Evolutionary conservation across 139 green algal genomes (phyloP).

Genomic region (Monoraphidium neglectum): DNA sequence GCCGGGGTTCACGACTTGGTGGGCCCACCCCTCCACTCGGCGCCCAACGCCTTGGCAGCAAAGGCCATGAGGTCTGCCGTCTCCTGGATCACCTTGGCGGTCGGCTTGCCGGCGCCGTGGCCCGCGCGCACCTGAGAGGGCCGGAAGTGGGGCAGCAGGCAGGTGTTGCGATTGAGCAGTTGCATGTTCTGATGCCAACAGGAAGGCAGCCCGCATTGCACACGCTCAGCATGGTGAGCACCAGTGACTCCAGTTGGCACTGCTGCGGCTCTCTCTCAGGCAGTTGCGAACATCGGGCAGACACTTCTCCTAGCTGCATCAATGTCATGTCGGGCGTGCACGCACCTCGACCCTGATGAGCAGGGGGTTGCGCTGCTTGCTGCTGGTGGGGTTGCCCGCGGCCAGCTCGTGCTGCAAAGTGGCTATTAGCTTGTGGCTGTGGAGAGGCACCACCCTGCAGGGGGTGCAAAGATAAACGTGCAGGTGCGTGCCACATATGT

Average conservation of each 20-base stretch:
- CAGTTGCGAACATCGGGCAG: no score
- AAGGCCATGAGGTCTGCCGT: slow-evolving; percentile 54
- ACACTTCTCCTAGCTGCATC: no score
- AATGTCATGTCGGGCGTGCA: slow-evolving; percentile 39
- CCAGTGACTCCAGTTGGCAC: no score
- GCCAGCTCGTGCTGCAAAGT: slow-evolving; percentile 79
- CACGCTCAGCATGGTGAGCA: no score
- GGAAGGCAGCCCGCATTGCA: no score
- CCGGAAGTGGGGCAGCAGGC: no score
- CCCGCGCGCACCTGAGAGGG: slow-evolving; percentile 41
- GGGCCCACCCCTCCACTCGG: slow-evolving; percentile 14
- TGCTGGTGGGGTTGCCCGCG: slow-evolving; percentile 1
- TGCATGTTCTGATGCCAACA: no score
- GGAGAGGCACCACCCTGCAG: slow-evolving; percentile 85
- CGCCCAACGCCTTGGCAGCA: slow-evolving; percentile 29
- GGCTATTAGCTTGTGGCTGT: slow-evolving; percentile 85
- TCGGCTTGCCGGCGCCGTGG: slow-evolving; percentile 92
- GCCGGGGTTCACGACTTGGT: no score
- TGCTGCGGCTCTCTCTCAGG: no score
- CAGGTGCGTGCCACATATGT: no score
- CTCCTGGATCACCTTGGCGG: slow-evolving; percentile 84
- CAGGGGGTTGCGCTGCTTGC: slow-evolving; percentile 84
- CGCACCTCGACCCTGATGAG: slow-evolving; percentile 81
- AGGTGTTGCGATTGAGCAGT: no score
- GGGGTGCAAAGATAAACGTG: no score